Evolutionary conservation across 2,329 filamentous ascomycete genomes (phyloP).

Genomic region (Diplodia corticola): DNA sequence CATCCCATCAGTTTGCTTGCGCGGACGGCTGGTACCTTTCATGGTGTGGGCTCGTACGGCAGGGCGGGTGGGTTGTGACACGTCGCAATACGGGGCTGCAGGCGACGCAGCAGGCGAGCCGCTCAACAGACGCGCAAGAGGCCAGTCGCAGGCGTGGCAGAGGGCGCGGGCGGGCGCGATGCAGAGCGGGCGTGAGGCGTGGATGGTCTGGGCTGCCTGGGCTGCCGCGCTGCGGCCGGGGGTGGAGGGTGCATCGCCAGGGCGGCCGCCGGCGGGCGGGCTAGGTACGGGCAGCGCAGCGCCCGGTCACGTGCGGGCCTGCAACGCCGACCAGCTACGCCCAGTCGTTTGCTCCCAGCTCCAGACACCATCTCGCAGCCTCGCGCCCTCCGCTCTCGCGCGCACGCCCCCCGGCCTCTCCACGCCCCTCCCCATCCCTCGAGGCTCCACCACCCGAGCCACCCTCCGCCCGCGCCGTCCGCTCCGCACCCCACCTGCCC

Average conservation of each 20-base stretch:
- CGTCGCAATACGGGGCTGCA: slow-evolving; percentile 11
- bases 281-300: too few relatives aligned
- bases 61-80: slow-evolving; percentile 1
- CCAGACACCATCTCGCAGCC: slow-evolving; percentile 12
- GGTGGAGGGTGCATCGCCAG: background rate
- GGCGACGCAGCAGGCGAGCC: slow-evolving; percentile 1
- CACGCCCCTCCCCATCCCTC: background rate
- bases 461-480: background rate
- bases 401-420: background rate
- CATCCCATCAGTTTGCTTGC: background rate
- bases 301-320: slow-evolving; percentile 6
- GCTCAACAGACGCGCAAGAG: background rate
- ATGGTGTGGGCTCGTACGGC: slow-evolving; percentile 2
- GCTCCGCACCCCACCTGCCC: slow-evolving; percentile 25
- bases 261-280: background rate
- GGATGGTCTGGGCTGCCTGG: slow-evolving; percentile 13
- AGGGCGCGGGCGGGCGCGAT: background rate
- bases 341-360: slow-evolving; percentile 18
- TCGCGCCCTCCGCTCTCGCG: slow-evolving; percentile 5
- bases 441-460: background rate
- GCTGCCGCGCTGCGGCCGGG: background rate
- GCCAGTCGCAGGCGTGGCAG: background rate
- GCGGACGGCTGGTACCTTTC: slow-evolving; percentile 21
- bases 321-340: slow-evolving; percentile 19
- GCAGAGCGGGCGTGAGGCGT: background rate